A percentile compares a stretch with the other conserved stretches of the same genome.
Conservation (phyloP, 2,329 filamentous ascomycete species). For the Plectosphaerella cucumerina region DNA sequence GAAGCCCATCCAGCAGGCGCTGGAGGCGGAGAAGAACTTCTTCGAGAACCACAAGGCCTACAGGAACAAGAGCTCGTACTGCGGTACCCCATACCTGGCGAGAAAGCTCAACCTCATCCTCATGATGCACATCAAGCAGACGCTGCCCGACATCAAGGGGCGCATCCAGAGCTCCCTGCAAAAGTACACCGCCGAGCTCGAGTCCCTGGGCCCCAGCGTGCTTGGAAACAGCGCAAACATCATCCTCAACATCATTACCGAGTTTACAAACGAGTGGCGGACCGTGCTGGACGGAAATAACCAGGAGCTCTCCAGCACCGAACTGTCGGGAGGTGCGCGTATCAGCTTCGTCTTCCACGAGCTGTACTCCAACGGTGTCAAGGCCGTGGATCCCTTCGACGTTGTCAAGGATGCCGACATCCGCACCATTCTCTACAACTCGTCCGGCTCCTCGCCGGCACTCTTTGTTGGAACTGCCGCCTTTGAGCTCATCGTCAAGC, state of each 20-base stretch:
- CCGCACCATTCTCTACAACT: slow-evolving; percentile 96
- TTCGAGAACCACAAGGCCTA: slow-evolving; percentile 99
- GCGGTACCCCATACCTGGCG: slow-evolving; percentile 93
- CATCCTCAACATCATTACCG: slow-evolving; percentile 96
- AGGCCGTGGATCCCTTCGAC: slow-evolving; percentile 96
- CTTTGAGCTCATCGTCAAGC: slow-evolving; percentile 98
- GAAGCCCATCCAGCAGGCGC: slow-evolving; percentile 83
- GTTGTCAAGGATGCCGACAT: slow-evolving; percentile 97
- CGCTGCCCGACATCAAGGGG: slow-evolving; percentile 95
- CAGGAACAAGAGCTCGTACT: slow-evolving; percentile 97
- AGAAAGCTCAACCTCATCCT: slow-evolving; percentile 96
- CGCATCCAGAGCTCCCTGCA: slow-evolving; percentile 90
- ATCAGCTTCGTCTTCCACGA: slow-evolving; percentile 99
- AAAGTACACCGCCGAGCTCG: slow-evolving; percentile 83
- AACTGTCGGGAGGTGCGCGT: slow-evolving; percentile 93
- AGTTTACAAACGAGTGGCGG: slow-evolving; percentile 97
- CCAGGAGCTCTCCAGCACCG: slow-evolving; percentile 88
- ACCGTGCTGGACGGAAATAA: slow-evolving; percentile 96
- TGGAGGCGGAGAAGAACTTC: slow-evolving; percentile 93
- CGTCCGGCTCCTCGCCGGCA: slow-evolving; percentile 93
- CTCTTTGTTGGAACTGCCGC: slow-evolving; percentile 96
- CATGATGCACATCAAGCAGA: slow-evolving; percentile 99
- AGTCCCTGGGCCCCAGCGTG: slow-evolving; percentile 84
- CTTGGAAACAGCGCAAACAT: slow-evolving; percentile 96
- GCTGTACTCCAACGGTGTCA: slow-evolving; percentile 94